Percentiles rank a stretch among this genome's conserved stretches.
Evolutionary conservation across 768 basidiomycete species (phyloP).

Genomic region (Boletus rubroflammeus): DNA sequence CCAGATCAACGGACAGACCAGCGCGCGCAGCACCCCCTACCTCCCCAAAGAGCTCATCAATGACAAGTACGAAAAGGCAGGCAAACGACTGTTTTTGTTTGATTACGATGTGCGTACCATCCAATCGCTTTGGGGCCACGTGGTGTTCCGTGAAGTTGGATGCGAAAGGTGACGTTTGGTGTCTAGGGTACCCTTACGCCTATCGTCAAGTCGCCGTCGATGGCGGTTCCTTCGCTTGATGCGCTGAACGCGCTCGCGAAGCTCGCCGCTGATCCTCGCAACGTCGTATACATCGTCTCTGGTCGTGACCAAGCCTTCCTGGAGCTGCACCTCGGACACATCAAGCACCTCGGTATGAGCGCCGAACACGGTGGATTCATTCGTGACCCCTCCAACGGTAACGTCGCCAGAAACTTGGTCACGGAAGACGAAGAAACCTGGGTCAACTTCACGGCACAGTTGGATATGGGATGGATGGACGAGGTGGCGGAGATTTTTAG

Average conservation of each 20-base stretch:
- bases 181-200: conserved; percentile 89
- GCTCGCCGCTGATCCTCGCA: conserved; percentile 76
- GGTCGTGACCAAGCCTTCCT: conserved; percentile 93
- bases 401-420: conserved; percentile 2
- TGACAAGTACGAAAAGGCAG: conserved; percentile 59
- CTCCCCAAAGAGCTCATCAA: conserved; percentile 63
- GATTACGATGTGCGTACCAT: conserved; percentile 82
- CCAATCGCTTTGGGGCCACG: neutral
- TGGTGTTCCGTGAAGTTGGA: neutral
- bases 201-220: conserved; percentile 90
- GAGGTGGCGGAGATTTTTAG: conserved; percentile 95
- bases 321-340: conserved; percentile 84
- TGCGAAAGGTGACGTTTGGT: neutral
- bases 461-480: conserved; percentile 98
- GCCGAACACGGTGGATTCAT: conserved; percentile 97
- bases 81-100: conserved; percentile 87
- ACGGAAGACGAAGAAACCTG: conserved; percentile 42
- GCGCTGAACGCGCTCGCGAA: conserved; percentile 71
- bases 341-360: conserved; percentile 80
- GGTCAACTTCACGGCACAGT: conserved; percentile 82
- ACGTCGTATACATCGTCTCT: conserved; percentile 96
- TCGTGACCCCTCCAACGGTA: conserved; percentile 55
- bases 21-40: conserved; percentile 81
- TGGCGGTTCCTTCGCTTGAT: conserved; percentile 74
- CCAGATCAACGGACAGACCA: conserved; percentile 73